phyloP scores from a whole-genome alignment of 1,284 basidiomycete species.

The Chiua sp. region DNA sequence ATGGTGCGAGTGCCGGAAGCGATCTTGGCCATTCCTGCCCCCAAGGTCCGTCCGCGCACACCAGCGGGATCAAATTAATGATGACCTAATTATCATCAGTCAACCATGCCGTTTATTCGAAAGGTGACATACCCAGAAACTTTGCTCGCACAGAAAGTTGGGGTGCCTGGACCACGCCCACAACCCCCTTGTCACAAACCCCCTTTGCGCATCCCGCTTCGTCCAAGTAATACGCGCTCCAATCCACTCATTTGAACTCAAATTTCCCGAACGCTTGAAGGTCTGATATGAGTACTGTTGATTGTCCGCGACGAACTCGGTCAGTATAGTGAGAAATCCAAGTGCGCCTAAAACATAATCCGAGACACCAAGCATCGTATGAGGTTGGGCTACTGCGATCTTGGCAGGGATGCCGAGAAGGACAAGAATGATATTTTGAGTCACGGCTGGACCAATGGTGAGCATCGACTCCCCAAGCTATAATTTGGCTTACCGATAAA shows the following conservation, averaged over 20 bases:
- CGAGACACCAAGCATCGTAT: constrained; percentile 56
- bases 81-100: constrained; percentile 52
- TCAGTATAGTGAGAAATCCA: constrained; percentile 61
- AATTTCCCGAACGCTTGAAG: constrained; percentile 68
- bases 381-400: constrained; percentile 61
- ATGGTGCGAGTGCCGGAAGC: constrained; percentile 41
- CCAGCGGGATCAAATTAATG: constrained; percentile 69
- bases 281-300: constrained; percentile 88
- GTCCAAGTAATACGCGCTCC: constrained; percentile 69
- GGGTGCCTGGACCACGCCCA: constrained; percentile 92
- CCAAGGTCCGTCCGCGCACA: constrained; percentile 49
- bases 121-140: constrained; percentile 73
- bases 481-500: constrained; percentile 66
- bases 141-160: constrained; percentile 90
- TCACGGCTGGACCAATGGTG: constrained; percentile 50
- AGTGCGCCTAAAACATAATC: constrained; percentile 72
- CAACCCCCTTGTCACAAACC: constrained; percentile 85
- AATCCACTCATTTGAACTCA: constrained; percentile 62
- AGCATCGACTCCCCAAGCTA: background rate
- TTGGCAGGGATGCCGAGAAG: constrained; percentile 68
- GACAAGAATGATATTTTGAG: constrained; percentile 84
- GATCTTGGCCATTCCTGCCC: constrained; percentile 33
- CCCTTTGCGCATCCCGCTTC: constrained; percentile 72
- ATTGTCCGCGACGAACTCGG: constrained; percentile 89
- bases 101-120: background rate